Base-by-base conservation (phyloP, 129 eudicot genomes). In the Calendula officinalis region DNA sequence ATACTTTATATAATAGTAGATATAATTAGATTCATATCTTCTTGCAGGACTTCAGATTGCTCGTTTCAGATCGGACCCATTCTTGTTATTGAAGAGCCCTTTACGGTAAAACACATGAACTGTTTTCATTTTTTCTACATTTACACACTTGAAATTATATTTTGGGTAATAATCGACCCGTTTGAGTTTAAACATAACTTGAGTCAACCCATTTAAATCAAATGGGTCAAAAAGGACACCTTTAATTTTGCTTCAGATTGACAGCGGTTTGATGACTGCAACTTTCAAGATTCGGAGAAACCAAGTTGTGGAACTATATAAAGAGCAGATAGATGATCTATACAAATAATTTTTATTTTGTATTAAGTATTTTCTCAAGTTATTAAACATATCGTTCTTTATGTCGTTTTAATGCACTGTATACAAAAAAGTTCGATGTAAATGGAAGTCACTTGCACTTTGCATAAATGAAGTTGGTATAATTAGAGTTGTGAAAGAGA, bases 251-350 rank as follows among this genome's bases (percentile, higher is more conserved):
- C 1, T 81, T 76, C 95, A 94, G 99, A 86, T 94, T 51, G 99
- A 94, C 58, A 74, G 84, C 62, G 99, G 97, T 47, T 79, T 94
- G 60, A 79, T 94, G 97, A 94, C 95, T 3, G 97, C 99, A 45
- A 88, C 99, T 11, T 74, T 94, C 89, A 94, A 94, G 78, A 82
- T 94, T 56, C 75, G 91, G 62, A 82, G 97, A 70, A 90, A 89
- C 70, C 64, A 51, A 75, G 95, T 94, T 75, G 83, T 69, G 69
- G 87, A 82, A 65, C 77, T 71, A 30, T 88, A 81, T 86, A 78
- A 71, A 71, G 78, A 83, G 33, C 78, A 94, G 72, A 94, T 94
- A 60, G 78, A 76, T 59, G 72, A 80, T 39, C 62, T 89, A 42
- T 89, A 78, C 86, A 78, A 73, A 75, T 83, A 55, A 60, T 53